Evolutionary conservation across 345 rosid species (phyloP), one percentile per base, ranked within the genome.

Genomic region (Syzygium jambos): DNA sequence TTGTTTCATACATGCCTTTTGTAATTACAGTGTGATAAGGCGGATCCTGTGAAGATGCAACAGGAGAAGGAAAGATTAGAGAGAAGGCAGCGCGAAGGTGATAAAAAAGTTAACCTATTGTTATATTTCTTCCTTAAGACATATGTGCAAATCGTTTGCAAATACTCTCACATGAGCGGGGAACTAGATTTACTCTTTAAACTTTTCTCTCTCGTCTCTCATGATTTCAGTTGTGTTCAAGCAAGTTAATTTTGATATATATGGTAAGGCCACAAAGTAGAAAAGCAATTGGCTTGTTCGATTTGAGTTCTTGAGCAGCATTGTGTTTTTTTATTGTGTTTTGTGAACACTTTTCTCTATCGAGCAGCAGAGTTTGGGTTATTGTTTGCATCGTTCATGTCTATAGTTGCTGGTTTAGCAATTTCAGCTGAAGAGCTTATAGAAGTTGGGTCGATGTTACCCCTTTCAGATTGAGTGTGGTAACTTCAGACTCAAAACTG

Each of bases 51-150:
- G 46, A 95, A 91, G 91, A 22, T 95, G 89, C 95, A 89, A 87
- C 93, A 78, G 87, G 96, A 96, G 88, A 97, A 92, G 89, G 96
- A 94, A 91, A 90, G 90, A 92, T 87, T 97, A 84, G 96, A 96
- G 85, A 92, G 84, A 91, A 90, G 91, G 89, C 98, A 91, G 89
- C 96, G 88, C 19, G 96, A 95, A 97, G 98, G 98, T 97, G 86
- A 86, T 87, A 53, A 88, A 59, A 84, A 29, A 55, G 84, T 51
- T 55, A 55, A 54, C 30, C 77, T 85, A 14, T 41, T 29, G 29
- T 52, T 84, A 57, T 84, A 29, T 65, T 43, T 61, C 34, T 61
- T 61, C 19, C 73, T 34, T 61, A 61, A 27, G 17, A 61, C 34
- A 2, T 52, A 6, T 53, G 16, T 27, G 73, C 34, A 61, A 12